A percentile compares a stretch with the other conserved stretches of the same genome.
phyloP scores from a whole-genome alignment of 2,329 filamentous ascomycete genomes.

The Beauveria sp. region DNA sequence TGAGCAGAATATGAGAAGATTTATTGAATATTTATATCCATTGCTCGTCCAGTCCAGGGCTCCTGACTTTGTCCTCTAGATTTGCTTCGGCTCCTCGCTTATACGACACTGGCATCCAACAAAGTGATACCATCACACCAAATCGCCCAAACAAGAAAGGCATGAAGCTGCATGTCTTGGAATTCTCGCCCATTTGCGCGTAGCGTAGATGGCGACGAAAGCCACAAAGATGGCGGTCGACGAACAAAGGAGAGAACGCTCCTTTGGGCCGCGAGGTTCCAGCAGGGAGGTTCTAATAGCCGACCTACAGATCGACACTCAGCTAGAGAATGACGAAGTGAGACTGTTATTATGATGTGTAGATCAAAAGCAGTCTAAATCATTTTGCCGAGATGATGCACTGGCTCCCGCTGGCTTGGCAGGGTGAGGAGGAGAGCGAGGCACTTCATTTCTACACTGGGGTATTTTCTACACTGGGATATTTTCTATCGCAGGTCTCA shows the following conservation, averaged over 20 bases:
- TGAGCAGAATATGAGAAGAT: conserved; percentile 9
- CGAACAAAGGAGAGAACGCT: background rate
- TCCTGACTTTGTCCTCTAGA: background rate
- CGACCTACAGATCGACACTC: background rate
- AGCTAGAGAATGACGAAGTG: background rate
- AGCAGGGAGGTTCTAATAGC: background rate
- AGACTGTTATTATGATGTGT: conserved; percentile 1
- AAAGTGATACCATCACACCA: background rate
- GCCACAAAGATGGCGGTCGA: background rate
- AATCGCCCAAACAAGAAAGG: background rate
- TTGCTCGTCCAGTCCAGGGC: background rate
- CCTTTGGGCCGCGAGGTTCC: background rate
- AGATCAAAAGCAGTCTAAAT: background rate
- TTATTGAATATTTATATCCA: background rate
- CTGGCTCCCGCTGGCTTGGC: background rate
- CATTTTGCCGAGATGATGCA: background rate
- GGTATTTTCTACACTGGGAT: too few species aligned
- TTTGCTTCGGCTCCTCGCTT: background rate
- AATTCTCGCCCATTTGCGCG: background rate
- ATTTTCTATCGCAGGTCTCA: too few species aligned
- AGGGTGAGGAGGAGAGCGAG: background rate
- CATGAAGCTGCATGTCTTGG: conserved; percentile 2
- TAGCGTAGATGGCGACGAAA: conserved; percentile 9
- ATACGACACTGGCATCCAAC: background rate
- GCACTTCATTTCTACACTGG: background rate